Base-by-base conservation (phyloP, 331 rosid genomes). In the Prunus yedoensis region DNA sequence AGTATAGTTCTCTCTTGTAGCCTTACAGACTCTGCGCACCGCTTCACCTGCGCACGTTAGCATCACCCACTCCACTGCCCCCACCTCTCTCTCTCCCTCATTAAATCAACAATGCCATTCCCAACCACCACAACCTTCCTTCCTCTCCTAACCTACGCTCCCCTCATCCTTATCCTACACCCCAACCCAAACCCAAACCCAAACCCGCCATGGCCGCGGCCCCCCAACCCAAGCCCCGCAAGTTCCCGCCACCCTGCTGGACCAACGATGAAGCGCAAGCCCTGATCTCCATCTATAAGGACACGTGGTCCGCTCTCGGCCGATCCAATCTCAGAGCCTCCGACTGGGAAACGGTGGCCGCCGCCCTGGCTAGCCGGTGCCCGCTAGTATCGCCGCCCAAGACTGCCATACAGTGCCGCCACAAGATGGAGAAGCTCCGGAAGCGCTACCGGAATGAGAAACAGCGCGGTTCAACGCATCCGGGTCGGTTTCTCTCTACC, bases 321-420 rank as follows among this genome's bases (percentile, higher is more conserved):
- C 91, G 94, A 15, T 88, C 88, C 10, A 87, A 89, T 56, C 93
- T 89, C 71, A 89, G 88, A 53, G 86, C 95, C 5, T 64, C 77
- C 35, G 93, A 91, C 72, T 91, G 97, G 97, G 90, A 89, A 15
- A 89, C 84, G 70, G 91, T 91, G 1, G 93, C 97, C 15, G 87
- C 86, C 61, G 51, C 80, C 20, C 84, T 91, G 12, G 73, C 91
- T 1, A 53, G 59, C 0, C 83, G 79, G 0, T 91, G 90, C 69
- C 92, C 97, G 0, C 74, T 75, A 14, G 86, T 83, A 0, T 83
- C 93, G 0, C 90, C 95, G 2, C 61, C 91, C 0, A 91, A 91
- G 62, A 88, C 96, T 41, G 89, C 97, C 81, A 87, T 88, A 4
- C 96, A 89, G 88, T 91, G 97, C 77, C 97, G 93, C 30, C 95